Evolutionary conservation across 1,284 basidiomycete genomes (phyloP).

Genomic region (Trichosporon inkin): DNA sequence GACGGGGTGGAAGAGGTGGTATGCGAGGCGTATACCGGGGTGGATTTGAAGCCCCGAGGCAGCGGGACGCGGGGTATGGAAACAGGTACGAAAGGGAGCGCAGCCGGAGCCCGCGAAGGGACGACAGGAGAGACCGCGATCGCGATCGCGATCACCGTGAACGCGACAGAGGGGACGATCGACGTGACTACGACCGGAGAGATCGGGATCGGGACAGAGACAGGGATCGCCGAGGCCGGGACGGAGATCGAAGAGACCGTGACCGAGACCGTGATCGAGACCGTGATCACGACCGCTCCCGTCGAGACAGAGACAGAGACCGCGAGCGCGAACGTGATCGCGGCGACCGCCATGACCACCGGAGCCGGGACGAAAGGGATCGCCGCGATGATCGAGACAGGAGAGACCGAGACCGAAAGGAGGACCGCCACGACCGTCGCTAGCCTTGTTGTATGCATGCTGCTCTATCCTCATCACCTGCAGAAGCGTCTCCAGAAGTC

Average conservation of each 20-base stretch:
- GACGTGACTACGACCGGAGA: conserved; percentile 11
- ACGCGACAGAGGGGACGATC: conserved; percentile 10
- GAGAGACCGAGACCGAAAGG: background rate
- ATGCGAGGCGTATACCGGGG: conserved; percentile 26
- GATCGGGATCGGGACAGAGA: background rate
- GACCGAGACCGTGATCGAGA: background rate
- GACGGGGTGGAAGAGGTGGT: conserved; percentile 29
- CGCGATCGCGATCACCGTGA: conserved; percentile 12
- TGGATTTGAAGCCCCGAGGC: conserved; percentile 22
- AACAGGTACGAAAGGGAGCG: conserved; percentile 20
- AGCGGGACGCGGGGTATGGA: conserved; percentile 18
- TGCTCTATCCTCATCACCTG: background rate
- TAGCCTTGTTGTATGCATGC: conserved; percentile 1
- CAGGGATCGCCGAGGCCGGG: background rate
- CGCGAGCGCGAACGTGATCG: background rate
- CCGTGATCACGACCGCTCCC: background rate
- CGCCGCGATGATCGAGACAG: background rate
- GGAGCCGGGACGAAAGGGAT: background rate
- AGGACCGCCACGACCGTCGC: background rate
- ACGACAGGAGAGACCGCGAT: conserved; percentile 13
- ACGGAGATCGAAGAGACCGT: background rate
- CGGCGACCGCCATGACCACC: background rate
- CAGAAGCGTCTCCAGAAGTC: no score
- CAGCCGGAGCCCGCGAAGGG: conserved; percentile 24
- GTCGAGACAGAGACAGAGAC: background rate